A percentile compares a stretch with the other conserved stretches of the same genome.
phyloP scores from a whole-genome alignment of 2,329 filamentous ascomycete species.

The Monilinia polystroma region DNA sequence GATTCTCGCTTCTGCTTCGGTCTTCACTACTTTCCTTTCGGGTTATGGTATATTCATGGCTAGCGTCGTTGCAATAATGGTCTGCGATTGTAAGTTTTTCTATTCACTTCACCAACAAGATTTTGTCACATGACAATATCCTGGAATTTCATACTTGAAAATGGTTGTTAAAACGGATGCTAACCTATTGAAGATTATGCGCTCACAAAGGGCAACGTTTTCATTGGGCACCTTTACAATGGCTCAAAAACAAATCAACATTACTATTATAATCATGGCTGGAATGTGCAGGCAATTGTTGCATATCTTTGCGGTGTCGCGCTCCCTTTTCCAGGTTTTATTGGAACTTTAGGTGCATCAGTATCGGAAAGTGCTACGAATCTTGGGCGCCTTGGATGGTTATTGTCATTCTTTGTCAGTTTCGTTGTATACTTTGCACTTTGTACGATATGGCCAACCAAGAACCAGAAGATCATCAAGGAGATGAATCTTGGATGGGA shows the following conservation, averaged over 20 bases:
- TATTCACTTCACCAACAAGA: not conserved
- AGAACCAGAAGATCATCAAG: slow-evolving; percentile 41
- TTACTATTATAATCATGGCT: slow-evolving; percentile 41
- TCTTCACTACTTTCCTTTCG: slow-evolving; percentile 63
- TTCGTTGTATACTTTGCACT: slow-evolving; percentile 41
- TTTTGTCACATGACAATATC: not conserved
- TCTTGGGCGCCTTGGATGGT: slow-evolving; percentile 42
- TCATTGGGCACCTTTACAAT: slow-evolving; percentile 40
- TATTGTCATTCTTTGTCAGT: slow-evolving; percentile 40
- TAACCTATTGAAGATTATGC: slow-evolving; percentile 41
- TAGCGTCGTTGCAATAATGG: slow-evolving; percentile 41
- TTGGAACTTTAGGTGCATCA: slow-evolving; percentile 39
- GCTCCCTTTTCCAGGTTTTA: slow-evolving; percentile 42
- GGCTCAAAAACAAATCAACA: slow-evolving; percentile 38
- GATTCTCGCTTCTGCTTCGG: slow-evolving; percentile 57
- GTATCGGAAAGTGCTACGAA: slow-evolving; percentile 39
- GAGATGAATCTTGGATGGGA: slow-evolving; percentile 40
- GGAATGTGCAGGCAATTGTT: slow-evolving; percentile 42
- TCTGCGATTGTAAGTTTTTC: slow-evolving; percentile 34
- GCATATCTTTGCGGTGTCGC: slow-evolving; percentile 41
- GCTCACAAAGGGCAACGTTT: slow-evolving; percentile 42
- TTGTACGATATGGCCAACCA: slow-evolving; percentile 44
- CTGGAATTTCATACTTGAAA: not conserved
- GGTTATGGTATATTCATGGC: slow-evolving; percentile 63
- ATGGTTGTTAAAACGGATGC: not conserved